Evolutionary conservation across 2,329 filamentous ascomycete species (phyloP), one percentile per base, ranked within the genome.

Genomic region (Monilinia polystroma): DNA sequence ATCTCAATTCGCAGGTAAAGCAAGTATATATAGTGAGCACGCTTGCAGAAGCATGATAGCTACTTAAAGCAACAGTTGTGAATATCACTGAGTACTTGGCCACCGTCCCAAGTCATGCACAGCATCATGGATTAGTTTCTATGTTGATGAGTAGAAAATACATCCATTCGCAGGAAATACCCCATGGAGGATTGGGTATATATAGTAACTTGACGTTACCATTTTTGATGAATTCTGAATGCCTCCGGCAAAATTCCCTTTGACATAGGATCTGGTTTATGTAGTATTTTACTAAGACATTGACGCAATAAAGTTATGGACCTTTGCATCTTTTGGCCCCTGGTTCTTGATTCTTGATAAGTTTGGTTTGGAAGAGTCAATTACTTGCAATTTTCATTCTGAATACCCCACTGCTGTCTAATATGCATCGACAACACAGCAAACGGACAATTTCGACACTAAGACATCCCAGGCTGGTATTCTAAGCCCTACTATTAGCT

Each of bases 371-470:
- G 23, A 12, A 18, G 12, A 14, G 12, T 12, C 49, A 16, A 16
- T 55, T 12, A 45, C 41, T 29, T 29, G 5, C 10, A 2, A 58
- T 43, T 18, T 26, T 45, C 10, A 29, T 26, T 58, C 18, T 26
- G 23, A 29, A 32, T 29, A n/a, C 26, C n/a, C 18, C 18, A 45
- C 26, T 20, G 26, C 41, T 43, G 41, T 26, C 23, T 38, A 29
- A n/a, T 29, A 58, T 58, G 56, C 38, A 58, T 43, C 23, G 56
- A 58, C 38, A 58, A 26, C 56, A 26, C 56, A 58, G 41, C 56
- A 45, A 58, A 32, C 45, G 23, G 38, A 43, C 14, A 35, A 35
- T 35, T 11, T 26, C 29, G 43, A 16, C 12, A 47, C 45, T 47
- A 20, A 20, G 45, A n/a, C 16, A 0, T 47, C 18, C 6, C 18